Evolutionary conservation across 2,329 filamentous ascomycete species (phyloP), one percentile per base, ranked within the genome.

Genomic region (Aschersonia sp.): DNA sequence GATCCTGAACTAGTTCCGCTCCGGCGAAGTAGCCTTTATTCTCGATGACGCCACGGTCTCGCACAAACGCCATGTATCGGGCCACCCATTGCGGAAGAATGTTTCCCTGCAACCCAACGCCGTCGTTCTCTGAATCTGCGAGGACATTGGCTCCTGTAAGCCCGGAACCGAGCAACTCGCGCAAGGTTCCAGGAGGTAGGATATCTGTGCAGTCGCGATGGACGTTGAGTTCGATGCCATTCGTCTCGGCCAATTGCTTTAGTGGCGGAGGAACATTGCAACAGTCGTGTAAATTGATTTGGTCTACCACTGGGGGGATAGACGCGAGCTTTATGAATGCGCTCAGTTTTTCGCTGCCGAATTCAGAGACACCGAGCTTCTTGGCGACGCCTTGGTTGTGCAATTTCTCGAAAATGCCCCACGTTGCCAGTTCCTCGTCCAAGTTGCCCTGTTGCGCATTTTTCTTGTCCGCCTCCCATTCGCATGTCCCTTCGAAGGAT

Each of bases 21-120:
- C 81, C 79, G 1, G 90, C 90, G 70, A 96, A 96, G 65, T 96
- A 97, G 6, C 92, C 92, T 71, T 97, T 98, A 62, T 92, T 95
- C 71, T 98, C 92, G 54, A 98, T 90, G 7, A 98, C 92, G 11
- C 92, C 92, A 47, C 92, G 75, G 62, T 97, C 85, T 63, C 85
- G 85, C 41, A 97, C 87, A 50, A 97, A 90, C 1, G 92, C 92
- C 39, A 90, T 96, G 63, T 98, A 98, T 63, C 97, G 94, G 55
- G 90, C 83, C 31, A 97, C 92, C 90, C 92, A 98, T 61, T 90
- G 81, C 31, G 92, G 89, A 50, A 79, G 76, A 45, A 97, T 75
- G 54, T 95, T 81, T 5, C 87, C 89, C 55, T 76, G 72, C 49
- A 94, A 68, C 0, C 85, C 83, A 8, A 69, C 63, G 14, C 63